Base-by-base conservation (phyloP, 2,329 filamentous ascomycete genomes). In the Stagonosporopsis rhizophila region DNA sequence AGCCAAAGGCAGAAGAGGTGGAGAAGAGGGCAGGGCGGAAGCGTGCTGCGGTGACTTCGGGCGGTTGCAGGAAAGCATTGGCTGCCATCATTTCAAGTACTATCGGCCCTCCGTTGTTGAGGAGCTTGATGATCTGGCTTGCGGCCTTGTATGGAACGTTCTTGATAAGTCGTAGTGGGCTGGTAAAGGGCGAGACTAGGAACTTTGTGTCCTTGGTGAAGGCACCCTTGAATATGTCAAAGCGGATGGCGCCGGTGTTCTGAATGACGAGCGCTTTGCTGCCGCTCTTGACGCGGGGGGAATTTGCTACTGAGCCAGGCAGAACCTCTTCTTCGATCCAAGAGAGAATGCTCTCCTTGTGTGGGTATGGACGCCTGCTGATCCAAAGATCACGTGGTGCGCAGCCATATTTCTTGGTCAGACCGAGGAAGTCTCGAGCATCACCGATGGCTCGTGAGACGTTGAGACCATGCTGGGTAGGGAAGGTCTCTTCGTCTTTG, bases 181-280 rank as follows among this genome's bases (percentile, higher is more conserved):
- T 96, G 2, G 86, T 87, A 73, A 99, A 99, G 0, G 95, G 95
- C 8, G 90, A 96, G 25, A 98, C 83, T 35, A 94, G 88, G 71
- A 87, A 98, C 0, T 90, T 91, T 4, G 88, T 89, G 73, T 99
- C 95, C 35, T 87, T 86, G 0, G 95, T 98, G 71, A 98, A 98
- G 0, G 88, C 81, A 0, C 95, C 95, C 74, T 94, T 87, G 82
- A 97, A 96, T 59, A 99, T 90, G 74, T 99, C 95, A 75, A 98
- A 99, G 40, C 95, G 90, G 63, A 99, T 87, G 3, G 90, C 91
- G 23, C 95, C 95, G 0, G 91, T 96, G 76, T 99, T 99, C 52
- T 90, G 82, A 46, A 98, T 85, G 27, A 89, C 87, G 11, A 98
- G 78, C 6, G 86, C 84, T 9, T 92, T 83, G 37, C 84, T 81